phyloP scores from a whole-genome alignment of 768 basidiomycete genomes.

The Lentinula guzmanii region DNA sequence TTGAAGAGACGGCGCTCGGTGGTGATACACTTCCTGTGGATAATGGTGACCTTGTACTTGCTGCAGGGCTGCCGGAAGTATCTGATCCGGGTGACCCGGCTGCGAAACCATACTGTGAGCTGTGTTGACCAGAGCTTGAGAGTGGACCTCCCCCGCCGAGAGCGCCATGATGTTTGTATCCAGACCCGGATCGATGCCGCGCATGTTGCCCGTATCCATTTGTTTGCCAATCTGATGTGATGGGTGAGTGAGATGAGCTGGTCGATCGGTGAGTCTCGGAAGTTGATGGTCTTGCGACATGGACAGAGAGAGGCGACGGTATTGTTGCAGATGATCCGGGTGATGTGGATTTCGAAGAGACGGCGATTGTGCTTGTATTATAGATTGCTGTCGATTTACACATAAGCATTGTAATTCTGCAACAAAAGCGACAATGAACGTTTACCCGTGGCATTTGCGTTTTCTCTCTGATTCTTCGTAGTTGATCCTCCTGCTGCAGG shows the following conservation, averaged over 20 bases:
- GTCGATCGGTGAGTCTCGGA: background rate
- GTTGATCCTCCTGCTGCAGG: conserved; percentile 6
- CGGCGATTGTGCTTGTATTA: background rate
- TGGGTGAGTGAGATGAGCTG: background rate
- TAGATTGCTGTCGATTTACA: background rate
- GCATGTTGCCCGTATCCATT: background rate
- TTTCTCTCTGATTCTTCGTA: conserved; percentile 1
- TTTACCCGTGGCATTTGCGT: background rate
- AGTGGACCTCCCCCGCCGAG: background rate
- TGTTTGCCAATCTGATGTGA: background rate
- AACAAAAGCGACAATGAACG: background rate
- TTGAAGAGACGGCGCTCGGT: background rate
- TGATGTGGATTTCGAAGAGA: background rate
- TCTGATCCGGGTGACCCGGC: background rate
- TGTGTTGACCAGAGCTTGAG: background rate
- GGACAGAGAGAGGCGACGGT: conserved; percentile 4
- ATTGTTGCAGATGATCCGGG: conserved; percentile 1
- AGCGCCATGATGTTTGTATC: background rate
- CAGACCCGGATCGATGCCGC: background rate
- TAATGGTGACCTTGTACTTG: background rate
- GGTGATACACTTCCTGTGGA: conserved; percentile 1
- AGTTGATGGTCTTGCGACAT: background rate
- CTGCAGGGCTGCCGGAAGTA: background rate
- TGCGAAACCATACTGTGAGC: background rate
- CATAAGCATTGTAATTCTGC: background rate